Evolutionary conservation across 192 early-diverging fungal genomes (phyloP).

Genomic region (Backusella australiensis): DNA sequence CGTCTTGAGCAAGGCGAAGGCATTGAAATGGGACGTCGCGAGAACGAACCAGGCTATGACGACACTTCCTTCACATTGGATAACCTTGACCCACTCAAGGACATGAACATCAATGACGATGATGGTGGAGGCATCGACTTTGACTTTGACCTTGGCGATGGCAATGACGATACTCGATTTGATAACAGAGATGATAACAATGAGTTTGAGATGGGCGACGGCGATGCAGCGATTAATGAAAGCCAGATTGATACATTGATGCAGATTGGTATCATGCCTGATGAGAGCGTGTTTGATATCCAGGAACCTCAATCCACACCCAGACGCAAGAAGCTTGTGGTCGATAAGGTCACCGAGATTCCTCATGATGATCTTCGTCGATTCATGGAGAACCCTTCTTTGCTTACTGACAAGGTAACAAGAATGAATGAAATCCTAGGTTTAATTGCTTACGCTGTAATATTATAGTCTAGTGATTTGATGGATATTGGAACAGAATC

Average conservation of each 20-base stretch:
- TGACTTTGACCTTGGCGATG: conserved; percentile 28
- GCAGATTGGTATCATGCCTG: conserved; percentile 8
- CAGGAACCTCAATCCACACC: not conserved
- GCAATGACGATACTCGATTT: not conserved
- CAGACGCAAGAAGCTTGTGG: conserved; percentile 55
- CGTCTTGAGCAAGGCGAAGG: conserved; percentile 10
- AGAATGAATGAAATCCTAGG: too few species aligned
- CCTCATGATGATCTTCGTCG: conserved; percentile 46
- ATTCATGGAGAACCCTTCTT: conserved; percentile 53
- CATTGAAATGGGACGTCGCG: conserved; percentile 50
- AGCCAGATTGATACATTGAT: conserved; percentile 12
- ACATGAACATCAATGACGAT: conserved; percentile 37
- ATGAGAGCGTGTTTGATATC: not conserved
- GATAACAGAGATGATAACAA: not conserved
- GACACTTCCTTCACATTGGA: conserved; percentile 37
- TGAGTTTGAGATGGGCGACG: conserved; percentile 10
- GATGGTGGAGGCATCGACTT: conserved; percentile 34
- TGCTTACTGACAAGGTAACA: conserved; percentile 44
- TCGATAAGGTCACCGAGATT: conserved; percentile 72
- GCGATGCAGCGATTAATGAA: conserved; percentile 4
- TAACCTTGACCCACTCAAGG: conserved; percentile 21
- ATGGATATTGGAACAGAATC: not conserved
- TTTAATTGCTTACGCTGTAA: not conserved
- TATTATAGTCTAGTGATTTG: not conserved
- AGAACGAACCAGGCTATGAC: conserved; percentile 40